Evolutionary conservation across 106 monocot genomes (phyloP), one percentile per base, ranked within the genome.

Genomic region (Chionographis japonica): DNA sequence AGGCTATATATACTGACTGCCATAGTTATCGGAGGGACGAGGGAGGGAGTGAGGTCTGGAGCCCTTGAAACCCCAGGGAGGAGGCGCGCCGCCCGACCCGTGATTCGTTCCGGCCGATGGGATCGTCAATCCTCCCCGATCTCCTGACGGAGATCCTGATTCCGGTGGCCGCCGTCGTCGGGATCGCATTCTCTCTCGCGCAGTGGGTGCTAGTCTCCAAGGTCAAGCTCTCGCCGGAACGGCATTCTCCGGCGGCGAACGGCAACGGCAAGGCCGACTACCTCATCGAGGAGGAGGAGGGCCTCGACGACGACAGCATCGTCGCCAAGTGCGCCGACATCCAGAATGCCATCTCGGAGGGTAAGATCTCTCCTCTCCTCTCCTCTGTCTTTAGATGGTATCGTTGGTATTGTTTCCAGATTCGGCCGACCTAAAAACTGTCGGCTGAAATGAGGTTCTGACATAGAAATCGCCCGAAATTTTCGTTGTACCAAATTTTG

Each of bases 281-380:
- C 76, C 81, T 95, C 39, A 81, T 95, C 60, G 94, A 91, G 72
- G 95, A 95, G 70, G 95, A 95, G 72, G 94, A 95, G 40, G 90
- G 91, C 50, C 60, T 86, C 65, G 81, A 84, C 69, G 91, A 95
- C 37, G 85, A 91, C 69, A 83, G 71, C 68, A 75, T 91, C 56
- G 83, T 88, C 41, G 67, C 42, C 43, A 95, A 91, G 81, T 95
- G 94, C 80, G 83, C 90, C 35, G 94, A 95, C 58, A 95, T 95
- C 42, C 94, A 95, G 94, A 86, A 14, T 61, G 94, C 94, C 68
- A 91, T 95, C 49, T 94, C 94, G 3, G 94, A 94, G 83, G 94
- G 94, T 91, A 69, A 77, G 60, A 6, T 18, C 72, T n/a, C n/a
- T n/a, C n/a, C n/a, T n/a, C n/a, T n/a, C n/a, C n/a, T n/a, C n/a